A percentile compares a stretch with the other conserved stretches of the same genome.
Conservation (phyloP, 1,284 basidiomycete species). For the Tilletia walkeri region DNA sequence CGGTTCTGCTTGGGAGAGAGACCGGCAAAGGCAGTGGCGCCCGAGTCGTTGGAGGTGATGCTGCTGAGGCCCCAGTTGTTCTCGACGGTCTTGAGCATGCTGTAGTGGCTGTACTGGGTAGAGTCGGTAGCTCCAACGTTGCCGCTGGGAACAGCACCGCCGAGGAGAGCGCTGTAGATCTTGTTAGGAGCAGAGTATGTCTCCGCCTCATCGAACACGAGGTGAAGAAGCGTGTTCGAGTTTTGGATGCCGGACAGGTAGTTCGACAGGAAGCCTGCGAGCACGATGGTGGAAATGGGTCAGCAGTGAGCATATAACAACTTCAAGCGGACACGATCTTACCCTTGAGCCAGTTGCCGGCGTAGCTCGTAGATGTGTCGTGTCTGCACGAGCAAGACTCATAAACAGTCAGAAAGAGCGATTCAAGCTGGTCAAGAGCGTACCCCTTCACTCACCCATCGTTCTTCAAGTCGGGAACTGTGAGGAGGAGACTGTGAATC, state of each 20-base stretch:
- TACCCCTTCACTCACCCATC: neutral
- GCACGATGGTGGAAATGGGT: neutral
- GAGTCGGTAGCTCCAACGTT: conserved; percentile 18
- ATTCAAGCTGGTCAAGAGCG: neutral
- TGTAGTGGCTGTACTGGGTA: conserved; percentile 19
- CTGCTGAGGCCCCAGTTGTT: conserved; percentile 18
- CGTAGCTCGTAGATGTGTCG: conserved; percentile 20
- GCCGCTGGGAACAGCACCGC: conserved; percentile 16
- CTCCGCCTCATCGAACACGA: conserved; percentile 21
- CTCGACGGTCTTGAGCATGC: conserved; percentile 19
- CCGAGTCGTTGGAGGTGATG: conserved; percentile 2
- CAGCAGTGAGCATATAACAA: neutral
- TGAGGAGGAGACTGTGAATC: neutral
- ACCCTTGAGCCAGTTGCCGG: conserved; percentile 17
- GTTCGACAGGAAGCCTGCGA: conserved; percentile 14
- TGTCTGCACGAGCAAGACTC: conserved; percentile 16
- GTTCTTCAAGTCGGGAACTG: conserved; percentile 16
- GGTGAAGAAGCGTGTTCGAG: conserved; percentile 21
- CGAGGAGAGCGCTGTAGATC: conserved; percentile 17
- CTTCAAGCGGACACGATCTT: neutral
- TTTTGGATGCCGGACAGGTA: conserved; percentile 4
- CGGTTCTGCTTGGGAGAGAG: conserved; percentile 7
- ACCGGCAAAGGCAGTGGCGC: conserved; percentile 9
- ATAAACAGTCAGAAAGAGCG: neutral
- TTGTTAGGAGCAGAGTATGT: conserved; percentile 18